Conservation (phyloP, 2,329 filamentous ascomycete genomes). For the Paraconiothyrium sp. region DNA sequence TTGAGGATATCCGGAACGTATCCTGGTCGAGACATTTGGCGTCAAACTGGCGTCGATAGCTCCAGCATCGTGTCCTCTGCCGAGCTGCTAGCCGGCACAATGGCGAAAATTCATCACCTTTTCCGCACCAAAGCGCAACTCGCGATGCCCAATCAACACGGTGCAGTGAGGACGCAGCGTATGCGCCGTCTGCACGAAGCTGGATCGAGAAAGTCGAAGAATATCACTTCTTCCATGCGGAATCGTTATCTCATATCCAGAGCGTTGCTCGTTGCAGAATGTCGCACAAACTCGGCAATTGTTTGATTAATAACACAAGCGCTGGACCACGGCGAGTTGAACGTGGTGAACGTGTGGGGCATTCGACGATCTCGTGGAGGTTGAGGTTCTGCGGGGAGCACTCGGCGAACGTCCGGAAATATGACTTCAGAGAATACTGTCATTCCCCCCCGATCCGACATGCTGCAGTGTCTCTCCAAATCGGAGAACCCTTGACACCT, state of each 20-base stretch:
- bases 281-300: neutral
- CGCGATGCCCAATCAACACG: slow-evolving; percentile 10
- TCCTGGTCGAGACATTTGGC: slow-evolving; percentile 39
- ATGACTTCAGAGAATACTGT: neutral
- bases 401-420: slow-evolving; percentile 11
- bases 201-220: neutral
- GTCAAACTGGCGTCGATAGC: slow-evolving; percentile 23
- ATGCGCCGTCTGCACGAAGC: neutral
- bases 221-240: neutral
- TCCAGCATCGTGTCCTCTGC: slow-evolving; percentile 20
- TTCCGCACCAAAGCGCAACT: slow-evolving; percentile 9
- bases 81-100: slow-evolving; percentile 32
- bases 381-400: slow-evolving; percentile 10
- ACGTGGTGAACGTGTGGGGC: slow-evolving; percentile 14
- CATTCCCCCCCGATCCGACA: neutral
- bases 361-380: slow-evolving; percentile 9
- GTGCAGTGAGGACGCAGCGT: neutral
- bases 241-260: neutral
- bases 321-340: neutral
- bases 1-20: slow-evolving; percentile 37
- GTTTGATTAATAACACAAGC: neutral
- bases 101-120: slow-evolving; percentile 23
- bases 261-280: neutral
- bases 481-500: no score
- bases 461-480: neutral